phyloP scores from a whole-genome alignment of 805 yeast genomes.

The Blastobotrys chiropterorum region DNA sequence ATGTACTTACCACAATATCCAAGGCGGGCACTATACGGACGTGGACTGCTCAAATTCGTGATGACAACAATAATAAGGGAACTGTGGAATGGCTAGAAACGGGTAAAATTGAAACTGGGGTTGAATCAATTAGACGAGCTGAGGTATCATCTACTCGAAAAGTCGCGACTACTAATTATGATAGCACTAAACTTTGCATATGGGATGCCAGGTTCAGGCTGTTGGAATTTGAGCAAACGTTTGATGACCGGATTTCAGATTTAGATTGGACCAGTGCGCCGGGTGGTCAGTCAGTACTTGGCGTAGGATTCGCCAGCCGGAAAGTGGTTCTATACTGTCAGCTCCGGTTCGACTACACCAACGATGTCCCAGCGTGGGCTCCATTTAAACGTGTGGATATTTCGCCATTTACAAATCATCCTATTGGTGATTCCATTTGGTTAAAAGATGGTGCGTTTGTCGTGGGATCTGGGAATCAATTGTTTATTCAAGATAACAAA shows the following conservation, averaged over 20 bases:
- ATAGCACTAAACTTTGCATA: conserved; percentile 49
- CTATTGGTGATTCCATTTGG: conserved; percentile 89
- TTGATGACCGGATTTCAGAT: conserved; percentile 45
- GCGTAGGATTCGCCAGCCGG: conserved; percentile 62
- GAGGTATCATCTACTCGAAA: conserved; percentile 74
- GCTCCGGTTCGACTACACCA: conserved; percentile 82
- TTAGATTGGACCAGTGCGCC: conserved; percentile 82
- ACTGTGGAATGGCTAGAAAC: conserved; percentile 50
- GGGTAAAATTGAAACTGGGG: conserved; percentile 49
- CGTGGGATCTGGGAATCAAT: conserved; percentile 84
- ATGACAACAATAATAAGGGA: conserved; percentile 10
- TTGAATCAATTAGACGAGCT: conserved; percentile 45
- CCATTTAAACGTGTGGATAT: conserved; percentile 70
- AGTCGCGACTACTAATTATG: conserved; percentile 62
- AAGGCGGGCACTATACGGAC: conserved; percentile 42
- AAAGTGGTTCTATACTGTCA: conserved; percentile 69
- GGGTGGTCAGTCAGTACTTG: conserved; percentile 61
- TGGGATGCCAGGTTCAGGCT: conserved; percentile 73
- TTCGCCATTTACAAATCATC: conserved; percentile 63
- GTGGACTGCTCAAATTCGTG: conserved; percentile 38
- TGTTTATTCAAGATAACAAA: conserved; percentile 70
- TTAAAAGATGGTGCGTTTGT: conserved; percentile 69
- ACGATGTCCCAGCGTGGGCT: conserved; percentile 67
- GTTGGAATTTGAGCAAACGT: conserved; percentile 50
- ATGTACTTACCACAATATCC: conserved; percentile 56